A percentile compares a stretch with the other conserved stretches of the same genome.
Conservation (phyloP, 495 filamentous ascomycete genomes). For the Tuber brumale region DNA sequence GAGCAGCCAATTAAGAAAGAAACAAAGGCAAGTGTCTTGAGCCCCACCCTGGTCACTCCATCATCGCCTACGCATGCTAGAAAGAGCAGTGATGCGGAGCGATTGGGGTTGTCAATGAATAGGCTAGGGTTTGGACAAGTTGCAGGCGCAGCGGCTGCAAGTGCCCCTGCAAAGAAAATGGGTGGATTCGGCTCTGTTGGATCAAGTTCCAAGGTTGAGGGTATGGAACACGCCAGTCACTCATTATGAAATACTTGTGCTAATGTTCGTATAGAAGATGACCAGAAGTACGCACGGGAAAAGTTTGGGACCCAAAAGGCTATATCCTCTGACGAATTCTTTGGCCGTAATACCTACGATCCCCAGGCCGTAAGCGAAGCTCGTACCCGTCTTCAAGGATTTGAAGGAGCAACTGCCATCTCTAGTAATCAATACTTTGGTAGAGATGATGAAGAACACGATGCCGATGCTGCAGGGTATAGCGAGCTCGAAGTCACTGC, state of each 20-base stretch:
- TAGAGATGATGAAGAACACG: slow-evolving; percentile 67
- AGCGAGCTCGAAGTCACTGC: slow-evolving; percentile 86
- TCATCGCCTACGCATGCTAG: slow-evolving; percentile 45
- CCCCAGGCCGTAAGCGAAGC: slow-evolving; percentile 74
- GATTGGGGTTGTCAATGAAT: slow-evolving; percentile 83
- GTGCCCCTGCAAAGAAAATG: slow-evolving; percentile 59
- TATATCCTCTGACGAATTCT: slow-evolving; percentile 97
- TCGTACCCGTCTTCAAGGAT: slow-evolving; percentile 75
- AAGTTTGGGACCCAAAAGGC: slow-evolving; percentile 91
- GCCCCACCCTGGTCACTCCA: slow-evolving; percentile 29
- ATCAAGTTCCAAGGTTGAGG: slow-evolving; percentile 58
- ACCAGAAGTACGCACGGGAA: slow-evolving; percentile 63
- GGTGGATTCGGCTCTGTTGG: slow-evolving; percentile 83
- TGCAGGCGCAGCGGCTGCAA: slow-evolving; percentile 55
- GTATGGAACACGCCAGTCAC: slow-evolving; percentile 46
- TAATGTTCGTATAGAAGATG: slow-evolving; percentile 52
- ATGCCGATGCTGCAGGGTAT: slow-evolving; percentile 57
- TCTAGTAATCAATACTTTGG: slow-evolving; percentile 97
- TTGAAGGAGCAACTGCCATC: slow-evolving; percentile 86
- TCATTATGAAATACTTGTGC: background rate
- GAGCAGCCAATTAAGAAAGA: slow-evolving; percentile 62
- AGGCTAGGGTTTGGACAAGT: slow-evolving; percentile 88
- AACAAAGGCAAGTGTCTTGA: slow-evolving; percentile 47
- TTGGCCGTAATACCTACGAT: slow-evolving; percentile 82
- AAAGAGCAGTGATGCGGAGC: slow-evolving; percentile 70